Conservation (phyloP, 179 eudicot genomes). For the Beta macrorhiza region DNA sequence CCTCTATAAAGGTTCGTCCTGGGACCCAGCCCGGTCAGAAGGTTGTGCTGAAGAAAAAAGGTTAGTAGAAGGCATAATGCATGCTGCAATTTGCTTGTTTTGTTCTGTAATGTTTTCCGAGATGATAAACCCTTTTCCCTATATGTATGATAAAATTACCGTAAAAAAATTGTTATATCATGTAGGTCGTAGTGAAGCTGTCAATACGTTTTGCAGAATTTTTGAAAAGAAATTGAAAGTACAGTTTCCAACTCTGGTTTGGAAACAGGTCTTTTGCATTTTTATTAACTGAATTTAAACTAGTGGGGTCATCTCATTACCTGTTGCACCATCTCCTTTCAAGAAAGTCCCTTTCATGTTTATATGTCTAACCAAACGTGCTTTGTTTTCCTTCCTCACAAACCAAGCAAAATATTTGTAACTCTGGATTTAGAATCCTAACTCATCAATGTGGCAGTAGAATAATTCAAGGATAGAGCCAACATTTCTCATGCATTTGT, state of each 20-base stretch:
- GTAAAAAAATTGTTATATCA: background rate
- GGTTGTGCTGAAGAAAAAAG: slow-evolving; percentile 89
- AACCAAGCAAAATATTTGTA: background rate
- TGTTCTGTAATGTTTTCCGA: background rate
- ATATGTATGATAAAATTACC: background rate
- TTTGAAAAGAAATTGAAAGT: background rate
- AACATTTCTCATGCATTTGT: background rate
- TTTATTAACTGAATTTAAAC: background rate
- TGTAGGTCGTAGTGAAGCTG: background rate
- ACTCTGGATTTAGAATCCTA: background rate
- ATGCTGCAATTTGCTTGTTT: background rate
- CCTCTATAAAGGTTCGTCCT: slow-evolving; percentile 63
- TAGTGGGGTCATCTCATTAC: background rate
- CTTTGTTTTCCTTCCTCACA: background rate
- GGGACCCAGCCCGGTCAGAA: slow-evolving; percentile 99
- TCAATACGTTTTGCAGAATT: background rate
- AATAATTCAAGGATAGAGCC: background rate
- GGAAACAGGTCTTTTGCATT: background rate
- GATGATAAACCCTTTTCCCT: background rate
- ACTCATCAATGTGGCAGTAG: background rate
- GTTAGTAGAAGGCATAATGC: slow-evolving; percentile 35
- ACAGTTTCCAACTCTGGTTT: background rate
- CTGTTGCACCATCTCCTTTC: background rate
- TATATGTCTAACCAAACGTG: background rate
- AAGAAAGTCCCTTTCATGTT: background rate